Base-by-base conservation (phyloP, 2,329 filamentous ascomycete species). In the Exophiala sideris region DNA sequence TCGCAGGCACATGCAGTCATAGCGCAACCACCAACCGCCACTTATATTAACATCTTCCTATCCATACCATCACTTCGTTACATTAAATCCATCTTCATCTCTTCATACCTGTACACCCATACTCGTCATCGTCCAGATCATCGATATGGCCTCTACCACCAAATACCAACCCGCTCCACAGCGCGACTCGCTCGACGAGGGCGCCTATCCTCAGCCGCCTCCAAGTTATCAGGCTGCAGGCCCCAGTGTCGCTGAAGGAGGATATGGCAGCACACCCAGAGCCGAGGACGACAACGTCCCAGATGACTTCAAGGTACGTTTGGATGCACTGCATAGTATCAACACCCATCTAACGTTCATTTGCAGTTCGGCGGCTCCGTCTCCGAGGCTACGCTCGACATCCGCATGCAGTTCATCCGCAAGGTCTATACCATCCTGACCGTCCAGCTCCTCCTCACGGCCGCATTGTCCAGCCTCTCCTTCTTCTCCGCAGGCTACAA, bases 391-490 rank as follows among this genome's bases (percentile, higher is more conserved):
- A 95, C 91, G 16, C 79, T 97, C 68, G 91, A 95, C 67, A 96
- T 99, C 69, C 88, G 92, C 64, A 95, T 96, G 84, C 89, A 94
- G 73, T 99, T 96, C 73, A 81, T 96, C 65, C 87, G 91, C 73
- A 97, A 97, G 79, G 94, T 99, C 69, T 99, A 99, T 76, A 87
- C 91, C 55, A 99, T 99, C 73, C 80, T 99, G 75, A 95, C 94
- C n/a, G 85, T 90, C 48, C 94, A 99, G 72, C 85, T 99, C 50
- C 78, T 97, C 67, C 84, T 87, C 54, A 99, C 94, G 6, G 87
- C 86, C 35, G 80, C 82, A 58, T 79, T 97, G 63, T 91, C 88
- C 75, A 82, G 86, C 58, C 74, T 96, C 64, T 94, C 88, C 63
- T 97, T 97, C 80, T 88, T 89, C 74, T 95, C 83, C 74, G 66